These are phyloP conservation scores for Hypoxylon intermedium DNA, from an alignment of 495 filamentous ascomycete genomes.

Conservation along the genomic window DNA sequence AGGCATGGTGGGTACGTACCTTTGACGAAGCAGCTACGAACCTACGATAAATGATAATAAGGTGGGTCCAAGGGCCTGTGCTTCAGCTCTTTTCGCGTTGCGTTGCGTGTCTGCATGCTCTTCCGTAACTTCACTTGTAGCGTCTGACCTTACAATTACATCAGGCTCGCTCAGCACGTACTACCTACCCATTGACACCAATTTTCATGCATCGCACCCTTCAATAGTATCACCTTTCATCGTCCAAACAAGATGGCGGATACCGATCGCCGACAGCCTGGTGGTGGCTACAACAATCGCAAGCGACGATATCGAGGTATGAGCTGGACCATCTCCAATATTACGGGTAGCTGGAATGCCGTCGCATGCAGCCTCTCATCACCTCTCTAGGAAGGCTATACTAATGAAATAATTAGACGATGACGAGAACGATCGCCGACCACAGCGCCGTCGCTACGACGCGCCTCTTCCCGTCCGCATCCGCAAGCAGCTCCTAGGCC, in stretches of 20 bases:
- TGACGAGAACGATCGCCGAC: conserved; percentile 74
- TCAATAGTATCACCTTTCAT: conserved; percentile 3
- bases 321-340: conserved; percentile 20
- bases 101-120: too few species aligned
- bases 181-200: conserved; percentile 11
- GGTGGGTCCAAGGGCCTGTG: too few species aligned
- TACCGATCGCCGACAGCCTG: conserved; percentile 68
- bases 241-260: conserved; percentile 67
- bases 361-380: conserved; percentile 11
- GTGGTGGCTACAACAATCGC: conserved; percentile 64
- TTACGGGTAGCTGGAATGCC: conserved; percentile 13
- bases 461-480: conserved; percentile 77
- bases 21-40: too few species aligned
- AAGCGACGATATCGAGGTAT: conserved; percentile 67
- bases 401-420: conserved; percentile 61
- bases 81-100: too few species aligned
- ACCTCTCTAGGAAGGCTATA: conserved; percentile 1
- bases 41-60: too few species aligned
- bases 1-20: too few species aligned
- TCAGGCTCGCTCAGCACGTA: too few species aligned
- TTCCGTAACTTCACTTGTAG: too few species aligned
- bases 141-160: too few species aligned
- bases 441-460: conserved; percentile 79
- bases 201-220: conserved; percentile 6
- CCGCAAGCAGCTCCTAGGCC: conserved; percentile 78